Percentiles rank a stretch among this genome's conserved stretches.
Conservation (phyloP, 1,284 basidiomycete genomes). For the Marasmius tenuissimus region DNA sequence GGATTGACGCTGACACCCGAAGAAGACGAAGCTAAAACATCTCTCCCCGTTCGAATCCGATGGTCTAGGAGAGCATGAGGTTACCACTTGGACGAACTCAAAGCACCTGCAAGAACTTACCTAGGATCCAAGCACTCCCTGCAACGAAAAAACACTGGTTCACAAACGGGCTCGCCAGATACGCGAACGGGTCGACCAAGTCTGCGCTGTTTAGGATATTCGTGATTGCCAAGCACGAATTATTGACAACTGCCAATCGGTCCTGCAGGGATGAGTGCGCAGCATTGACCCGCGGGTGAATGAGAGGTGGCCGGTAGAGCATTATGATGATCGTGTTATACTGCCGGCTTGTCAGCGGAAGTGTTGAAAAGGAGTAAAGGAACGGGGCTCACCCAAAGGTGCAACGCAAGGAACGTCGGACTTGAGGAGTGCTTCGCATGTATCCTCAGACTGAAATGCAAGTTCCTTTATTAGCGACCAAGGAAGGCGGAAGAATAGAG, state of each 20-base stretch:
- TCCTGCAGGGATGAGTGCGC: conserved; percentile 10
- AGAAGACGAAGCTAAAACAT: conserved; percentile 6
- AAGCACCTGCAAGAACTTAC: not conserved
- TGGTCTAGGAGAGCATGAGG: conserved; percentile 1
- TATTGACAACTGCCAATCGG: conserved; percentile 13
- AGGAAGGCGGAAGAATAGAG: not conserved
- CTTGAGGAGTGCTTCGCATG: conserved; percentile 6
- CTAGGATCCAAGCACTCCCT: conserved; percentile 14
- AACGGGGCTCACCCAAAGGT: conserved; percentile 11
- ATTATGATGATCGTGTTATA: conserved; percentile 15
- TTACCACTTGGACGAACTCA: not conserved
- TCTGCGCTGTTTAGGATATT: conserved; percentile 12
- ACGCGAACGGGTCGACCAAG: conserved; percentile 11
- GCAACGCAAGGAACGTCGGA: conserved; percentile 11
- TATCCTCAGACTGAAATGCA: conserved; percentile 4
- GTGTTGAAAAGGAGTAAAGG: not conserved
- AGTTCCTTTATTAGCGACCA: not conserved
- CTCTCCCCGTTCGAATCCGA: conserved; percentile 13
- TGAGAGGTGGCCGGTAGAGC: conserved; percentile 13
- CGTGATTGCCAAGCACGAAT: conserved; percentile 11
- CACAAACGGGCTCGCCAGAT: conserved; percentile 12
- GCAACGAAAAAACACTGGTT: conserved; percentile 15
- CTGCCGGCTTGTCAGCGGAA: not conserved
- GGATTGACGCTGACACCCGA: not conserved
- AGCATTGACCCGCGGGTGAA: conserved; percentile 11